phyloP scores from a whole-genome alignment of 2,329 filamentous ascomycete species.

The Colletotrichum gloeosporioides region DNA sequence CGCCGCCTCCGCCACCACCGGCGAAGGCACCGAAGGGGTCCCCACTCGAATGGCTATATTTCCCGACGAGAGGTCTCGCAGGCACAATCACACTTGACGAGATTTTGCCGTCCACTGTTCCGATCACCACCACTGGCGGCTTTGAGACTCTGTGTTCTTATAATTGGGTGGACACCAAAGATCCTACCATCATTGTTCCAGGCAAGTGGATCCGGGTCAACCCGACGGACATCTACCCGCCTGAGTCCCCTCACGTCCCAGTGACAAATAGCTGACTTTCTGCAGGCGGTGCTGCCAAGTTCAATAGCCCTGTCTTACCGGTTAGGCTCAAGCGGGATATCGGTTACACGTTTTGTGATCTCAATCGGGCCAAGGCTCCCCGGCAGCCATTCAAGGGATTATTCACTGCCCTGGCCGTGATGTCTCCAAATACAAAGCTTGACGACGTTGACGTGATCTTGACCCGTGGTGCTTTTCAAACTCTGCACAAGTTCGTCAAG shows the following conservation, averaged over 20 bases:
- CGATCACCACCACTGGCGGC: not conserved
- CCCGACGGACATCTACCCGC: not conserved
- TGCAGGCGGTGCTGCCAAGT: not conserved
- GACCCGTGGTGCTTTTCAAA: not conserved
- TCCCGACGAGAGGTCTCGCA: not conserved
- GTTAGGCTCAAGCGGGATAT: not conserved
- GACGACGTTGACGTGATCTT: not conserved
- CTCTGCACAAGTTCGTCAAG: not conserved
- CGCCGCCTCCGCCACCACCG: not conserved
- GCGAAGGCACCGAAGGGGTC: not conserved
- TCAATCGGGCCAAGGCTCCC: not conserved
- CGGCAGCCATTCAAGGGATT: not conserved
- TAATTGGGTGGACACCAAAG: not conserved
- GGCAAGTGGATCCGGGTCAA: not conserved
- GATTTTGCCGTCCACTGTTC: not conserved
- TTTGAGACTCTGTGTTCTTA: not conserved
- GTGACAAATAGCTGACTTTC: not conserved
- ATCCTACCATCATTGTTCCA: not conserved
- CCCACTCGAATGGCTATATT: not conserved
- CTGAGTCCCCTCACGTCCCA: not conserved
- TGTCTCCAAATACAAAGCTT: not conserved
- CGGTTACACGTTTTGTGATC: not conserved
- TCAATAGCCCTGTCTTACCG: not conserved
- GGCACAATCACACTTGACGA: not conserved
- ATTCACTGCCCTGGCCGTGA: not conserved